Percentiles rank a stretch among this genome's conserved stretches.
Conservation (phyloP, 768 basidiomycete species). For the Suillus decipiens region DNA sequence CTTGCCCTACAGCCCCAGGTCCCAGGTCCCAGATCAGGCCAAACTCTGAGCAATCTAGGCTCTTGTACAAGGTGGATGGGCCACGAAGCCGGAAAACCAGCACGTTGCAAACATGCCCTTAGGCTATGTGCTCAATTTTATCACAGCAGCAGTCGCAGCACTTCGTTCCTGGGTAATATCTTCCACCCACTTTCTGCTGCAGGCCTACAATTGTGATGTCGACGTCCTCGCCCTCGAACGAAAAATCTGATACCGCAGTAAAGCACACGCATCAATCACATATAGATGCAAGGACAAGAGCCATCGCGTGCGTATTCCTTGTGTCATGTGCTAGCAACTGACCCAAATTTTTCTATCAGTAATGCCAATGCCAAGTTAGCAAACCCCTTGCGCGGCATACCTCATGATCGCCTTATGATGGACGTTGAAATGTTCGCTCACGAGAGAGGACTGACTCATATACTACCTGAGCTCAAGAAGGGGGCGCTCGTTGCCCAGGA, state of each 20-base stretch:
- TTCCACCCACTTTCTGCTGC: not conserved
- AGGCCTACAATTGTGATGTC: slow-evolving; percentile 5
- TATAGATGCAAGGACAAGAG: slow-evolving; percentile 20
- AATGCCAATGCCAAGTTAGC: slow-evolving; percentile 45
- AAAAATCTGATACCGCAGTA: slow-evolving; percentile 16
- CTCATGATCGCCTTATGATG: slow-evolving; percentile 57
- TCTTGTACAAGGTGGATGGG: too few species aligned
- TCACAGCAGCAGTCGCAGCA: not conserved
- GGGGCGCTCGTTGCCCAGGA: slow-evolving; percentile 79
- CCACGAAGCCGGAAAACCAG: too few species aligned
- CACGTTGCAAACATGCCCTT: too few species aligned
- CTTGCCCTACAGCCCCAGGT: too few species aligned
- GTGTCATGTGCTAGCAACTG: not conserved
- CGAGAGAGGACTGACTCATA: slow-evolving; percentile 41
- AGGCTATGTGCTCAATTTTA: not conserved
- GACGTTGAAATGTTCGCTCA: slow-evolving; percentile 64
- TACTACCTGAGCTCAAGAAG: slow-evolving; percentile 54
- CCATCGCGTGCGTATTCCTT: slow-evolving; percentile 19
- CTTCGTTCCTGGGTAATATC: not conserved
- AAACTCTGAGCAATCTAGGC: too few species aligned
- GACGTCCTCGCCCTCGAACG: slow-evolving; percentile 25
- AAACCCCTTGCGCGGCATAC: slow-evolving; percentile 62
- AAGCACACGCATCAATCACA: slow-evolving; percentile 12
- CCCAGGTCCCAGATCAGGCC: too few species aligned
- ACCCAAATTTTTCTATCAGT: slow-evolving; percentile 18